A percentile compares a stretch with the other conserved stretches of the same genome.
These are phyloP conservation scores for Fusarium keratoplasticum DNA, from an alignment of 2,329 filamentous ascomycete species.

Conservation along the genomic window DNA sequence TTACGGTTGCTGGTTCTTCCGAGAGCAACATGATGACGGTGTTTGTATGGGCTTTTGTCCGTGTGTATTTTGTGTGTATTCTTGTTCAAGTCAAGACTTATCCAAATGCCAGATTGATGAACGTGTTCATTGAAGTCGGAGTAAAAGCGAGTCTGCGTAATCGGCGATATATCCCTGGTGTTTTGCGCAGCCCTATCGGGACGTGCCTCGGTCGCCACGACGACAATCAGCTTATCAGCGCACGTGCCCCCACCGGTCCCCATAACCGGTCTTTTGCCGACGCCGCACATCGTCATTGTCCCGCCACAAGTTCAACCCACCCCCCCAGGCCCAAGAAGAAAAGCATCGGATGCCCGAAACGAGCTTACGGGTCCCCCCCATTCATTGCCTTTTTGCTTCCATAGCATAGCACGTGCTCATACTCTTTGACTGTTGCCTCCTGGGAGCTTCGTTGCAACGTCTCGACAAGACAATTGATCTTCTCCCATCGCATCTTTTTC, in stretches of 20 bases:
- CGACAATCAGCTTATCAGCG: slow-evolving; percentile 42
- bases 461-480: not conserved
- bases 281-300: slow-evolving; percentile 41
- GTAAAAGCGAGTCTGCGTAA: not conserved
- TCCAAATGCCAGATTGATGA: not conserved
- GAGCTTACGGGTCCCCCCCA: slow-evolving; percentile 5
- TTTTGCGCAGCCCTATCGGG: slow-evolving; percentile 1
- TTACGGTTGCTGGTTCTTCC: slow-evolving; percentile 88
- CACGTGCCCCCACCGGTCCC: not conserved
- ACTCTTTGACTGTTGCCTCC: not conserved
- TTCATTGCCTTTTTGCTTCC: not conserved
- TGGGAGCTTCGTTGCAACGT: not conserved
- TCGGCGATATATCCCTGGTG: slow-evolving; percentile 6
- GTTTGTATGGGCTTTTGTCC: not conserved
- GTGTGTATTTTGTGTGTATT: not conserved
- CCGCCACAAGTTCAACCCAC: slow-evolving; percentile 31
- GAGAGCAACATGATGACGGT: slow-evolving; percentile 85
- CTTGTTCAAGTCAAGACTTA: not conserved
- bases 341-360: slow-evolving; percentile 21
- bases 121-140: not conserved
- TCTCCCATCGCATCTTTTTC: not conserved
- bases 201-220: slow-evolving; percentile 43
- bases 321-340: not conserved
- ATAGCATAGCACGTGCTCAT: not conserved
- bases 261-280: slow-evolving; percentile 33